Base-by-base conservation (phyloP, 2,329 filamentous ascomycete genomes). In the Exophiala mesophila region DNA sequence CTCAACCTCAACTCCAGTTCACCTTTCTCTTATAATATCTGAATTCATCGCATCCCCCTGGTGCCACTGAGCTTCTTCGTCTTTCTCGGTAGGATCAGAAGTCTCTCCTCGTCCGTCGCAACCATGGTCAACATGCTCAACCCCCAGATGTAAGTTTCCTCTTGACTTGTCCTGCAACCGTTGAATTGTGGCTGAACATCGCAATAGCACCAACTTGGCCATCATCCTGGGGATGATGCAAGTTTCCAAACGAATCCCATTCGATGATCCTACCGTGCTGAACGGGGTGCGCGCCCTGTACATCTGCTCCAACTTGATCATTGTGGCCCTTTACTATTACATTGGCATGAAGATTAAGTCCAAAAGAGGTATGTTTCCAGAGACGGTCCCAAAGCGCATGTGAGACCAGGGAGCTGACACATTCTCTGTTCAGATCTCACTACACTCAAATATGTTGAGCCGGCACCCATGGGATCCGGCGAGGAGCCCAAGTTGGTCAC, bases 181-280 rank as follows among this genome's bases (percentile, higher is more conserved):
- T 12, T n/a, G 15, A 10, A n/a, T n/a, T n/a, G n/a, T n/a, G n/a
- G n/a, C n/a, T n/a, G n/a, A n/a, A n/a, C n/a, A n/a, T n/a, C n/a
- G n/a, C n/a, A 41, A 56, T 67, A 94, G 88, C 60, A 87, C 85
- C 67, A 95, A 95, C 77, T 77, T 95, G 66, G 75, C 87, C 73
- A 88, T 95, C 82, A 88, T 95, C 82, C 80, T 95, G 57, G 85
- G 86, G 64, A 94, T 96, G 84, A 96, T 97, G 88, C 90, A 96
- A 77, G 85, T 94, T 49, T 85, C 88, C 58, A 97, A 97, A 79
- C 87, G 83, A 69, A 82, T 98, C 49, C 88, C 89, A 36, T 95
- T 97, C 61, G 90, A 97, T 20, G 83, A 97, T 62, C 88, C 80
- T n/a, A 73, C 76, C 50, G 78, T 83, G 35, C 71, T 85, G 44